Percentiles rank a stretch among this genome's conserved stretches.
Evolutionary conservation across 208 protist species (phyloP).

Genomic region (Trypanosoma boissoni): DNA sequence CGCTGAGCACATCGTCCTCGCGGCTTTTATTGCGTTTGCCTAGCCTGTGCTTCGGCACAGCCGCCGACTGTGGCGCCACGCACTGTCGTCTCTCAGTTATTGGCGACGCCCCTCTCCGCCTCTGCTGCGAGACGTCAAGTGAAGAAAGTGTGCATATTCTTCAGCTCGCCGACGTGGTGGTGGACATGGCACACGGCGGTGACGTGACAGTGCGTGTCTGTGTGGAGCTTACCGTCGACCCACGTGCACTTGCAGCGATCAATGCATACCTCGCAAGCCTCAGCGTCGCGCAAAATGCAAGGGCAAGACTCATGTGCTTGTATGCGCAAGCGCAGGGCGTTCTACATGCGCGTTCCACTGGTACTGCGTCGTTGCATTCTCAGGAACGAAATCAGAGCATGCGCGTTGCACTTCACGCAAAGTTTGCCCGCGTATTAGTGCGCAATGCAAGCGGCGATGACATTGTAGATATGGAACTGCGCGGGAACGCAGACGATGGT

Average conservation of each 20-base stretch:
- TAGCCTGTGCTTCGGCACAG: too few species aligned
- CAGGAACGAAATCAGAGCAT: too few species aligned
- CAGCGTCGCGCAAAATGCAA: too few species aligned
- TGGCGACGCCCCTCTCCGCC: constrained; percentile 4
- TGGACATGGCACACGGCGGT: constrained; percentile 28
- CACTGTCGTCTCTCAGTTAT: constrained; percentile 7
- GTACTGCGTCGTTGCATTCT: not conserved
- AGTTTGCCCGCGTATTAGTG: constrained; percentile 23
- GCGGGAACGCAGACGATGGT: constrained; percentile 4
- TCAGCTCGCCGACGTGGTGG: constrained; percentile 38
- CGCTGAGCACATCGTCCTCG: not conserved
- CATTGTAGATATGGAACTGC: constrained; percentile 26
- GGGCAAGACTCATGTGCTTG: too few species aligned
- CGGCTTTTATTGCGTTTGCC: too few species aligned
- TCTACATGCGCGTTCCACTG: not conserved
- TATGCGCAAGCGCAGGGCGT: too few species aligned
- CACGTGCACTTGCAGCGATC: constrained; percentile 36
- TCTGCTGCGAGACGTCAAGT: too few species aligned
- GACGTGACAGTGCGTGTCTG: constrained; percentile 34
- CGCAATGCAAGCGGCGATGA: constrained; percentile 21
- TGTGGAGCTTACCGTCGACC: constrained; percentile 49
- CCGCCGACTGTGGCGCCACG: too few species aligned
- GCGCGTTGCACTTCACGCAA: constrained; percentile 3
- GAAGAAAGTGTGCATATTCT: constrained; percentile 35
- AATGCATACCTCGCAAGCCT: constrained; percentile 37